phyloP scores from a whole-genome alignment of 2,329 filamentous ascomycete species.

The Hysterium pulicare region DNA sequence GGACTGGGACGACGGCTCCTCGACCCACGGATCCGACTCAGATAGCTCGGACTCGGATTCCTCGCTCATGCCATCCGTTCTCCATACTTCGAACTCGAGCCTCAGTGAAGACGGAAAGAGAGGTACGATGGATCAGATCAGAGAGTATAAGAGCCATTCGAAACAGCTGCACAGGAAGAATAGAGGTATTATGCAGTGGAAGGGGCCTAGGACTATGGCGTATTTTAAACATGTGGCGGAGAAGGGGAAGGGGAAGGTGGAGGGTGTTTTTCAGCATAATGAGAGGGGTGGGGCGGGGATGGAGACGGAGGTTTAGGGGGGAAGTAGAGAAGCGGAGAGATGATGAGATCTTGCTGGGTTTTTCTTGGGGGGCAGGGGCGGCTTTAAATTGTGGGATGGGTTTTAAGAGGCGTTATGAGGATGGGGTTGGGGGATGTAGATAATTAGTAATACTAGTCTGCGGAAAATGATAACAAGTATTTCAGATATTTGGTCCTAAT shows the following conservation, averaged over 20 bases:
- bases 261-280: slow-evolving; percentile 54
- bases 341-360: no score
- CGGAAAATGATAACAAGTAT: no score
- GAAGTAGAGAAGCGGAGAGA: not conserved
- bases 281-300: slow-evolving; percentile 54
- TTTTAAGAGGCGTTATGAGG: no score
- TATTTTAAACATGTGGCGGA: slow-evolving; percentile 59
- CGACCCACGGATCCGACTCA: slow-evolving; percentile 21
- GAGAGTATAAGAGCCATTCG: slow-evolving; percentile 59
- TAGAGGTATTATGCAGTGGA: slow-evolving; percentile 72
- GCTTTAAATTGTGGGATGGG: no score
- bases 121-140: slow-evolving; percentile 51
- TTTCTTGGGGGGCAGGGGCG: no score
- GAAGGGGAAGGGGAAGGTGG: slow-evolving; percentile 45
- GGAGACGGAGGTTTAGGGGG: slow-evolving; percentile 67
- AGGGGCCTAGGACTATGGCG: slow-evolving; percentile 53
- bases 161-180: slow-evolving; percentile 63
- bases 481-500: no score
- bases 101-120: slow-evolving; percentile 38
- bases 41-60: slow-evolving; percentile 16
- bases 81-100: slow-evolving; percentile 17
- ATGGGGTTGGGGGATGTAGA: no score
- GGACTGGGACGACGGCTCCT: slow-evolving; percentile 29
- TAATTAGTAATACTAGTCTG: no score
- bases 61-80: slow-evolving; percentile 22